A percentile compares a stretch with the other conserved stretches of the same genome.
Conservation (phyloP, 306 rosid species). For the Vicia villosa region DNA sequence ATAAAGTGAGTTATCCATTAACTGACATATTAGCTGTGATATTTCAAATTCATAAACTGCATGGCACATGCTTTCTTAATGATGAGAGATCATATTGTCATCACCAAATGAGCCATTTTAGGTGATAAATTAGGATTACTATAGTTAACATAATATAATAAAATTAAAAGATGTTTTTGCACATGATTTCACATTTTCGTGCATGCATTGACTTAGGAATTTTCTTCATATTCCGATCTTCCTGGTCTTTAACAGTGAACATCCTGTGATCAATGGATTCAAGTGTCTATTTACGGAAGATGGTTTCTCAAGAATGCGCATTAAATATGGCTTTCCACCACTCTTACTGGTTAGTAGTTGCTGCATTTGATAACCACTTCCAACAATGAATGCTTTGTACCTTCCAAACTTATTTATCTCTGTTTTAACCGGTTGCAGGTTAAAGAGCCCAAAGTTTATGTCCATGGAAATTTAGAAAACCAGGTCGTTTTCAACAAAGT, state of each 20-base stretch:
- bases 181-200: conserved; percentile 1
- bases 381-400: conserved; percentile 15
- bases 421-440: conserved; percentile 49
- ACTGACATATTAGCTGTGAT: background rate
- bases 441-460: conserved; percentile 68
- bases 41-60: conserved; percentile 1
- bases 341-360: conserved; percentile 56
- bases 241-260: conserved; percentile 59
- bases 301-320: conserved; percentile 63
- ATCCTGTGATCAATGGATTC: conserved; percentile 64
- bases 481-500: conserved; percentile 42
- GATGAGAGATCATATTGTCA: conserved; percentile 1
- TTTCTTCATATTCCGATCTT: conserved; percentile 13
- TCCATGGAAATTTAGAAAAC: conserved; percentile 61
- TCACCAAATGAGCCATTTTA: background rate
- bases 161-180: background rate
- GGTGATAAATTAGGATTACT: too few relatives aligned
- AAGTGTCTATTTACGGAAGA: conserved; percentile 64
- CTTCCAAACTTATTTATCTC: conserved; percentile 7
- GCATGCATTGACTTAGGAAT: conserved; percentile 16
- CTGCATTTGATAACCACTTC: conserved; percentile 8
- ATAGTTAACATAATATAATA: too few relatives aligned
- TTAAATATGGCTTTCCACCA: conserved; percentile 59
- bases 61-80: conserved; percentile 19
- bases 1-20: conserved; percentile 63